These are phyloP conservation scores for Monosporascus sp. DNA, from an alignment of 2,329 filamentous ascomycete species.

Conservation along the genomic window DNA sequence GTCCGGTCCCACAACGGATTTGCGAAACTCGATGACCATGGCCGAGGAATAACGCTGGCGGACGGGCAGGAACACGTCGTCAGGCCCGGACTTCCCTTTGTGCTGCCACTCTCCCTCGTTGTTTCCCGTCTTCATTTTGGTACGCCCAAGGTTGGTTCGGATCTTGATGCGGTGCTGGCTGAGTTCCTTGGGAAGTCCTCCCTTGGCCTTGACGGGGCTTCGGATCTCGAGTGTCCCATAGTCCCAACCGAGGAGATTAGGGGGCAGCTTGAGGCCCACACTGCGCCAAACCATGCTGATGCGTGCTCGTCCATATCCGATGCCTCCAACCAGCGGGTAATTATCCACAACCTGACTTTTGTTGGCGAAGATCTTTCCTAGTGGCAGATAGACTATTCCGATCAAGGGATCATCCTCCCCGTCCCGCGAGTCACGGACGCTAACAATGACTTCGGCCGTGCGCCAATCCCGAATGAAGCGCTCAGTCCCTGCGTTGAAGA, in stretches of 20 bases:
- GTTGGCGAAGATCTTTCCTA: conserved; percentile 56
- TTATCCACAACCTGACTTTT: conserved; percentile 60
- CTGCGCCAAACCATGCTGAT: conserved; percentile 72
- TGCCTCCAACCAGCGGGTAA: conserved; percentile 65
- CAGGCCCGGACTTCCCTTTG: conserved; percentile 34
- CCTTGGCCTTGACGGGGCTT: conserved; percentile 41
- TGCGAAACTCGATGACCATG: conserved; percentile 54
- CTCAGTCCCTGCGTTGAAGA: conserved; percentile 74
- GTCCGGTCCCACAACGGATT: conserved; percentile 47
- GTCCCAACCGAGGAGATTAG: conserved; percentile 61
- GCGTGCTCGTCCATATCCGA: conserved; percentile 65
- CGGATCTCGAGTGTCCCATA: conserved; percentile 65
- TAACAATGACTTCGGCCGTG: conserved; percentile 61
- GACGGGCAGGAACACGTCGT: conserved; percentile 49
- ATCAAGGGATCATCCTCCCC: conserved; percentile 67
- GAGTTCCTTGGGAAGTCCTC: conserved; percentile 43
- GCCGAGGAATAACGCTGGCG: conserved; percentile 56
- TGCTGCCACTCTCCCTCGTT: conserved; percentile 43
- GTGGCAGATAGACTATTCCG: conserved; percentile 64
- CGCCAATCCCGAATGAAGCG: conserved; percentile 66
- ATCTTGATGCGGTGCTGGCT: conserved; percentile 52
- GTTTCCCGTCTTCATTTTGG: conserved; percentile 52
- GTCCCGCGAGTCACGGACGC: conserved; percentile 62
- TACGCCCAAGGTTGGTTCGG: conserved; percentile 50
- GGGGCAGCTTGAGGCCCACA: conserved; percentile 57